Evolutionary conservation across 768 basidiomycete genomes (phyloP).

Genomic region (Amanita rubescens): DNA sequence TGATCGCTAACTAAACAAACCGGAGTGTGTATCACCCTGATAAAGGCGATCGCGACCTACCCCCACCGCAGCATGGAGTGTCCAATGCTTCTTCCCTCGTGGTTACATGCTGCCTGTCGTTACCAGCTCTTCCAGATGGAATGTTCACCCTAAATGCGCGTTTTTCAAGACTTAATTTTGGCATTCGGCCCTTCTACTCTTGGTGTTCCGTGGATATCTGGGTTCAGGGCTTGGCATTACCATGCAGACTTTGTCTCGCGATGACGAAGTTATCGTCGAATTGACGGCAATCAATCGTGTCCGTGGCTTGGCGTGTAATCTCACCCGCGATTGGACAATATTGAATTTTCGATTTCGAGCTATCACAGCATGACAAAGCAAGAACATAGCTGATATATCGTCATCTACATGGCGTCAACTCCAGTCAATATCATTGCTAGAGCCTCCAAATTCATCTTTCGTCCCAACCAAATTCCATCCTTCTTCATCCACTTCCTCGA

Average conservation of each 20-base stretch:
- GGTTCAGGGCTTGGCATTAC: not conserved
- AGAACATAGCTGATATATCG: too few species aligned
- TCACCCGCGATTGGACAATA: too few species aligned
- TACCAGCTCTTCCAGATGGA: not conserved
- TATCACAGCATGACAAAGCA: too few species aligned
- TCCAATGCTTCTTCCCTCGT: not conserved
- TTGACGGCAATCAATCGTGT: too few species aligned
- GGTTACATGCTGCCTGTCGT: not conserved
- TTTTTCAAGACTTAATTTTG: not conserved
- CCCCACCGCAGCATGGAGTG: too few species aligned
- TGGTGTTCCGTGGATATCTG: not conserved
- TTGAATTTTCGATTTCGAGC: not conserved
- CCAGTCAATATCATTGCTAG: not conserved
- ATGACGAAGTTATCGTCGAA: too few species aligned
- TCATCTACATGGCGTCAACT: not conserved
- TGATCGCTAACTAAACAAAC: not conserved
- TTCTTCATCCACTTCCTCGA: conserved; percentile 30
- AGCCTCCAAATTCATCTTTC: conserved; percentile 19
- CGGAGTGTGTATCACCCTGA: not conserved
- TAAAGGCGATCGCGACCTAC: not conserved
- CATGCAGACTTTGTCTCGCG: too few species aligned
- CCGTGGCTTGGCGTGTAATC: too few species aligned
- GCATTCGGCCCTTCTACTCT: not conserved
- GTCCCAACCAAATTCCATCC: conserved; percentile 33
- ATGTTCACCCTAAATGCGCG: not conserved